These are phyloP conservation scores for Seiridium cupressi DNA, from an alignment of 2,329 filamentous ascomycete species.

Conservation along the genomic window DNA sequence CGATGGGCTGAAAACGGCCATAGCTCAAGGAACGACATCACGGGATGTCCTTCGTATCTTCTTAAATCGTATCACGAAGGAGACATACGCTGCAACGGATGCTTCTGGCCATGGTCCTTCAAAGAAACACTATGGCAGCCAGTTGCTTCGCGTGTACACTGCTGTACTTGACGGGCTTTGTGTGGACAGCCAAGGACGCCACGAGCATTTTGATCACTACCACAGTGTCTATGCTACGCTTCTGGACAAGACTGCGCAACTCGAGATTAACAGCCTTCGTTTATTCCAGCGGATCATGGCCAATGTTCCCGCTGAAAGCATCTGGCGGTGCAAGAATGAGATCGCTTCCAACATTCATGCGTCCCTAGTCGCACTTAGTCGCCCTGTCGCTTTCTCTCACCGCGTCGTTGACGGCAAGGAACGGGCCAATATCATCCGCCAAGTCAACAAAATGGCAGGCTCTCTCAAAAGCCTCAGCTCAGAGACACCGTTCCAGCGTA, in stretches of 20 bases:
- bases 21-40: constrained; percentile 8
- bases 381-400: background rate
- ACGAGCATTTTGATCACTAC: background rate
- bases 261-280: constrained; percentile 22
- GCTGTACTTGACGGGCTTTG: background rate
- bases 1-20: constrained; percentile 14
- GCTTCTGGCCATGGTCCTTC: background rate
- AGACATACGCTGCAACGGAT: background rate
- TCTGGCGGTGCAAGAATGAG: constrained; percentile 9
- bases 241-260: constrained; percentile 16
- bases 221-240: constrained; percentile 16
- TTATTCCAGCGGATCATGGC: constrained; percentile 20
- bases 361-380: constrained; percentile 14
- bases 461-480: constrained; percentile 13
- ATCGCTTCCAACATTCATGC: constrained; percentile 10
- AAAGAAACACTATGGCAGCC: background rate
- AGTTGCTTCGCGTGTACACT: background rate
- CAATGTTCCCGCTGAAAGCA: constrained; percentile 15
- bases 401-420: background rate
- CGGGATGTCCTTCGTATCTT: background rate
- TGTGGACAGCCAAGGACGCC: background rate
- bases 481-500: constrained; percentile 11
- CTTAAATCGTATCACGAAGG: background rate
- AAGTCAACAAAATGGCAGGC: constrained; percentile 21
- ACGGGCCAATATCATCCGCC: constrained; percentile 12